Percentiles rank a stretch among this genome's conserved stretches.
These are phyloP conservation scores for Quercus lobata DNA, from an alignment of 331 rosid species.

Conservation along the genomic window DNA sequence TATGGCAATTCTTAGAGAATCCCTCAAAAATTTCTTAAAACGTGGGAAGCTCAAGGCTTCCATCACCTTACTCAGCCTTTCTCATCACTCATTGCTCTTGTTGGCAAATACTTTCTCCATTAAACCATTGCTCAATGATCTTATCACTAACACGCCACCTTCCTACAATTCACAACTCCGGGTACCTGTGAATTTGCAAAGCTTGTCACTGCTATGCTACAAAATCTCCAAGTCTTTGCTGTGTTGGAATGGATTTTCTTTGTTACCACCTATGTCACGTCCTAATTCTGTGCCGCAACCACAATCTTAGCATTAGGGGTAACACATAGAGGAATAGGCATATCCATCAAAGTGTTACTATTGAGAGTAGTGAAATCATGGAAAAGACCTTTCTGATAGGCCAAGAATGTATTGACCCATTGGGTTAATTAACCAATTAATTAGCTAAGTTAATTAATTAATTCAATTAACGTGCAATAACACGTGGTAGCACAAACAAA, in stretches of 20 bases:
- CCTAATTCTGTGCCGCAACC: slow-evolving; percentile 5
- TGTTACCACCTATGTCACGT: not conserved
- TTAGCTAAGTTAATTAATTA: too few species aligned
- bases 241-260: slow-evolving; percentile 25
- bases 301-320: slow-evolving; percentile 14
- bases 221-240: not conserved
- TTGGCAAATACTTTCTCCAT: not conserved
- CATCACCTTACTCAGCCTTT: slow-evolving; percentile 13
- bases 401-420: too few species aligned
- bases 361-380: not conserved
- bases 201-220: not conserved
- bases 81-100: not conserved
- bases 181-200: not conserved
- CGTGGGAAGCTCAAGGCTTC: slow-evolving; percentile 11
- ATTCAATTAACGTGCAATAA: too few species aligned
- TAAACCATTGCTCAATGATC: not conserved
- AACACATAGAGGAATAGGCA: not conserved
- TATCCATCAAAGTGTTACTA: slow-evolving; percentile 10
- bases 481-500: too few species aligned
- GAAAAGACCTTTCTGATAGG: slow-evolving; percentile 1
- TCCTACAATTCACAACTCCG: not conserved
- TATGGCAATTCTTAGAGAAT: slow-evolving; percentile 2
- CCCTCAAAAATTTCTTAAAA: slow-evolving; percentile 1
- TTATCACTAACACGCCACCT: not conserved
- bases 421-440: too few species aligned